A percentile compares a stretch with the other conserved stretches of the same genome.
phyloP scores from a whole-genome alignment of 2,329 filamentous ascomycete genomes.

The Thermothelomyces thermophilus region DNA sequence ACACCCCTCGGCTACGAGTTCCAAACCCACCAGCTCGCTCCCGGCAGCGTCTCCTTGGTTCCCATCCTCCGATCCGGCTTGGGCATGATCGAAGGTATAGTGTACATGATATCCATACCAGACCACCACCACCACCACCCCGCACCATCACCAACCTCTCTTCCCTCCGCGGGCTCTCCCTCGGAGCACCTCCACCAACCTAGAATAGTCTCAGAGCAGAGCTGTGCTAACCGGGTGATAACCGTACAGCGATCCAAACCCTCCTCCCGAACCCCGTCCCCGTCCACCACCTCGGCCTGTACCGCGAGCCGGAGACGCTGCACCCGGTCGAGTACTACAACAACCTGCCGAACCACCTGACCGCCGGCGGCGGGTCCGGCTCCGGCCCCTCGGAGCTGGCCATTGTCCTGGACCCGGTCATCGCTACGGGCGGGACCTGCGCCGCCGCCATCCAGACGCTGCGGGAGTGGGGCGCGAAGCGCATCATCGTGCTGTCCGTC shows the following conservation, averaged over 20 bases:
- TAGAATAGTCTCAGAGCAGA: no score
- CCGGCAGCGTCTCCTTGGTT: conserved; percentile 68
- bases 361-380: conserved; percentile 28
- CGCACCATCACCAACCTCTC: background rate
- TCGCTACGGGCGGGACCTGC: conserved; percentile 87
- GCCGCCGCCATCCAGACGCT: conserved; percentile 85
- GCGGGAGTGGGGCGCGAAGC: conserved; percentile 83
- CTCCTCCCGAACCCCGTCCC: conserved; percentile 75
- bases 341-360: conserved; percentile 73
- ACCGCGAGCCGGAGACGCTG: conserved; percentile 80
- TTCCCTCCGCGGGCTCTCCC: conserved; percentile 5
- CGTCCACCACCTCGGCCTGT: conserved; percentile 90
- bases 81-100: conserved; percentile 84
- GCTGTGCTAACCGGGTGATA: no score
- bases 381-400: conserved; percentile 50
- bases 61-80: conserved; percentile 90
- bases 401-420: conserved; percentile 84
- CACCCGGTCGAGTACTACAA: conserved; percentile 97
- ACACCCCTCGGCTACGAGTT: conserved; percentile 77
- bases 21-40: conserved; percentile 55
- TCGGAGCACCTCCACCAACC: no score
- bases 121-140: background rate
- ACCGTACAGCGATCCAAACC: conserved; percentile 74
- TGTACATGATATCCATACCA: no score
- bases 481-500: conserved; percentile 69